Evolutionary conservation across 2,329 filamentous ascomycete genomes (phyloP).

Genomic region (Corniculantispora saksenae): DNA sequence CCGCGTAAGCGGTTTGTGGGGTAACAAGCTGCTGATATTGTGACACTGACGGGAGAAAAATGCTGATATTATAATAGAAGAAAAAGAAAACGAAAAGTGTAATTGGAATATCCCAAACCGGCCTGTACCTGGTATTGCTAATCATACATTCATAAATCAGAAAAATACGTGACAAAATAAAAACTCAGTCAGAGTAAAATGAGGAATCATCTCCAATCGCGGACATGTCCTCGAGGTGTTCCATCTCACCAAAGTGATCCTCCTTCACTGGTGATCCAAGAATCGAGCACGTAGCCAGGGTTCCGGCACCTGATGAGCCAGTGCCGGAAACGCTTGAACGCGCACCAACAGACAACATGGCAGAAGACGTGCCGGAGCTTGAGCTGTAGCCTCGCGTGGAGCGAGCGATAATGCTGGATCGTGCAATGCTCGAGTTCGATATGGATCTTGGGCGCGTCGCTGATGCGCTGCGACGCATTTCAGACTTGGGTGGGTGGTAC

Average conservation of each 20-base stretch:
- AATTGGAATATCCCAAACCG: conserved; percentile 12
- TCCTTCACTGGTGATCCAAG: conserved; percentile 19
- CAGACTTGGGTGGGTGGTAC: conserved; percentile 55
- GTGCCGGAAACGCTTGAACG: background rate
- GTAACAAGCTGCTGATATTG: background rate
- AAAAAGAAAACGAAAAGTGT: background rate
- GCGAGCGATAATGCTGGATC: conserved; percentile 14
- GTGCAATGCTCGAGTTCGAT: conserved; percentile 6
- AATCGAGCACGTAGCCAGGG: conserved; percentile 12
- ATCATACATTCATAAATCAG: conserved; percentile 13
- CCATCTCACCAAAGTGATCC: conserved; percentile 15
- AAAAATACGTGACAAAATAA: conserved; percentile 1
- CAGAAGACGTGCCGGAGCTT: conserved; percentile 19
- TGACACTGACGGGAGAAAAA: background rate
- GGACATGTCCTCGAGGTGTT: background rate
- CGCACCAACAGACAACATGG: conserved; percentile 34
- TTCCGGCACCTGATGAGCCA: background rate
- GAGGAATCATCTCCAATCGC: conserved; percentile 11
- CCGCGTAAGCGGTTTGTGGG: background rate
- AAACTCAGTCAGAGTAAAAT: conserved; percentile 16
- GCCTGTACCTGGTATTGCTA: conserved; percentile 15
- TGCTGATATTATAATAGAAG: background rate
- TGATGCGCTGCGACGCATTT: background rate
- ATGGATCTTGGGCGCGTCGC: conserved; percentile 5
- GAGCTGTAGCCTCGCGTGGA: conserved; percentile 20